Evolutionary conservation across 2,329 filamentous ascomycete species (phyloP).

Genomic region (Fusarium nisikadoi): DNA sequence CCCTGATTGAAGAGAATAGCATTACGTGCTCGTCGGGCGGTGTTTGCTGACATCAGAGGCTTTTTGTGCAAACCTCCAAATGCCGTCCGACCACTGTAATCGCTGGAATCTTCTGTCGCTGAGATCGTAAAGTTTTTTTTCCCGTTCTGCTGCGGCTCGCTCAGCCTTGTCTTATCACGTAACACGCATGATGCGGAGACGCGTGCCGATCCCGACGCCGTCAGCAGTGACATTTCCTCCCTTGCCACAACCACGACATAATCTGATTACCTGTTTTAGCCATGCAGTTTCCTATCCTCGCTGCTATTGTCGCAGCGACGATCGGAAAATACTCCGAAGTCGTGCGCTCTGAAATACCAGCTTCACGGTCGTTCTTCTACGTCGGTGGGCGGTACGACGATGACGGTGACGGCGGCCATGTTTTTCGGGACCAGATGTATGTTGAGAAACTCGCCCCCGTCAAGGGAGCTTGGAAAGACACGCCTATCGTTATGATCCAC

Average conservation of each 20-base stretch:
- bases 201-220: not conserved
- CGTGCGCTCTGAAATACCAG: conserved; percentile 15
- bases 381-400: conserved; percentile 34
- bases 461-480: conserved; percentile 12
- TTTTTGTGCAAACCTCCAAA: not conserved
- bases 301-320: conserved; percentile 6
- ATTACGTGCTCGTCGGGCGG: not conserved
- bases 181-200: conserved; percentile 11
- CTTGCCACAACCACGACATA: not conserved
- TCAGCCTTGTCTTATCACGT: conserved; percentile 7
- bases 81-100: not conserved
- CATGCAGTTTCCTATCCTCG: conserved; percentile 19
- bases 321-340: conserved; percentile 12
- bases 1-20: not conserved
- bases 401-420: conserved; percentile 31
- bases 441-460: conserved; percentile 35
- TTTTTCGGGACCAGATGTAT: conserved; percentile 42
- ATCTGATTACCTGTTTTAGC: not conserved
- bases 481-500: conserved; percentile 39
- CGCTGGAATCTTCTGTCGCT: not conserved
- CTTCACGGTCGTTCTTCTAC: conserved; percentile 37
- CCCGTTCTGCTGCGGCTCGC: not conserved
- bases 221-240: conserved; percentile 8
- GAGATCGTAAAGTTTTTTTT: not conserved
- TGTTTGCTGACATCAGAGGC: not conserved